Evolutionary conservation across 164 flowering plant genomes (phyloP), one percentile per base, ranked within the genome.

Genomic region (Magnolia kwangsiensis): DNA sequence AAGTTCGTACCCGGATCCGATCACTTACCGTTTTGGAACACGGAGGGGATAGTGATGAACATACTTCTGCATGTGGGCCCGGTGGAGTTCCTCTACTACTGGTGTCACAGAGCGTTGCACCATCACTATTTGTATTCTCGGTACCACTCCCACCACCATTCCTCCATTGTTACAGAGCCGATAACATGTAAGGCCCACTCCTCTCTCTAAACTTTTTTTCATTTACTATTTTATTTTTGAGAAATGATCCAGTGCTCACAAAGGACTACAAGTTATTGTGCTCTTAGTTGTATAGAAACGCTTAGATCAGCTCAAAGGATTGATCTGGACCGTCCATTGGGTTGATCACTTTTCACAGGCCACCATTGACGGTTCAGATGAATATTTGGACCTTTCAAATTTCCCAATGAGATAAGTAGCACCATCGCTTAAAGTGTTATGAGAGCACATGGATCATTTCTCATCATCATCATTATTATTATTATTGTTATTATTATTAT

Each of bases 61-160:
- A 23, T 76, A 63, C 50, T 87, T n/a, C 75, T 83, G 14, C 90
- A 87, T 50, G 29, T 50, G 14, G 88, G 90, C 11, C 90, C 86
- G 2, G 86, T 87, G 10, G 90, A 87, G 83, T 84, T 84, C 72
- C 59, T 87, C 6, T 87, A 87, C 80, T 85, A 86, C 51, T 87
- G 90, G 90, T 63, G 80, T 24, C 90, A 87, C 63, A 75, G 90
- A 67, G 88, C 87, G 0, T 66, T 88, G 50, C 90, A 88, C 75
- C 90, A 88, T 75, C 88, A 86, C 71, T 86, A 66, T 71, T 85
- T 88, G 58, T 88, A 84, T 81, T 69, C 81, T 31, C 86, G 85
- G 51, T 87, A 85, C 73, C 90, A 88, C 58, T 86, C 90, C 13
- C 89, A 86, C 77, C 90, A 88, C 74, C 90, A 88, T 71, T 79